Conservation (phyloP, 345 rosid species). For the Kandelia obovata region DNA sequence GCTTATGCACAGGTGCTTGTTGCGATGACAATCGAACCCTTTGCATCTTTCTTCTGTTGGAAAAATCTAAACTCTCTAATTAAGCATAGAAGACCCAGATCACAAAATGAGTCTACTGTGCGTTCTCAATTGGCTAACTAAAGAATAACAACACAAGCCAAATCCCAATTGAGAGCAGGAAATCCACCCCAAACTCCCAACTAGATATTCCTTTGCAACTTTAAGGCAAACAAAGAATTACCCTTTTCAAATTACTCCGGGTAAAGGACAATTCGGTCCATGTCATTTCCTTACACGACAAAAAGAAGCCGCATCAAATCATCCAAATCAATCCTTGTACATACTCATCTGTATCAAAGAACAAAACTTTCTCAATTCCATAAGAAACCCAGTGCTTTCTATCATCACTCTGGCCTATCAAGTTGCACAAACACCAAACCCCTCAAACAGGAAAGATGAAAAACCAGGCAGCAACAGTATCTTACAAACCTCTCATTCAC, state of each 20-base stretch:
- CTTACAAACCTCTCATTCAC: not conserved
- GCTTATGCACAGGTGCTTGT: conserved; percentile 73
- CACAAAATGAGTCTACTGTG: conserved; percentile 2
- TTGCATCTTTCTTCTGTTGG: conserved; percentile 50
- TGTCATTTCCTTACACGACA: not conserved
- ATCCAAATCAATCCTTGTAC: not conserved
- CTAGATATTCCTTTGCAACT: not conserved
- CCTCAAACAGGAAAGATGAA: not conserved
- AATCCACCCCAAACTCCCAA: conserved; percentile 7
- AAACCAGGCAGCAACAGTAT: not conserved
- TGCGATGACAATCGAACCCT: conserved; percentile 76
- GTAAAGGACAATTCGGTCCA: not conserved
- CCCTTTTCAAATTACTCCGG: not conserved
- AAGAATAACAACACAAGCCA: not conserved
- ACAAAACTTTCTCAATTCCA: not conserved
- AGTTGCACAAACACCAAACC: not conserved
- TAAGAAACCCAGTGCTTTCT: not conserved
- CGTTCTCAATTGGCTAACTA: not conserved
- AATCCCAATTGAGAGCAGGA: not conserved
- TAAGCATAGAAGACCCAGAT: conserved; percentile 2
- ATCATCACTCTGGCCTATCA: not conserved
- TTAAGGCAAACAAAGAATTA: conserved; percentile 1
- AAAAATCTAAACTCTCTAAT: not conserved
- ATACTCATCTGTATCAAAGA: not conserved
- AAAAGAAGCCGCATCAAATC: not conserved